phyloP scores from a whole-genome alignment of 257 asterid species.

The Solanum clarkiae region DNA sequence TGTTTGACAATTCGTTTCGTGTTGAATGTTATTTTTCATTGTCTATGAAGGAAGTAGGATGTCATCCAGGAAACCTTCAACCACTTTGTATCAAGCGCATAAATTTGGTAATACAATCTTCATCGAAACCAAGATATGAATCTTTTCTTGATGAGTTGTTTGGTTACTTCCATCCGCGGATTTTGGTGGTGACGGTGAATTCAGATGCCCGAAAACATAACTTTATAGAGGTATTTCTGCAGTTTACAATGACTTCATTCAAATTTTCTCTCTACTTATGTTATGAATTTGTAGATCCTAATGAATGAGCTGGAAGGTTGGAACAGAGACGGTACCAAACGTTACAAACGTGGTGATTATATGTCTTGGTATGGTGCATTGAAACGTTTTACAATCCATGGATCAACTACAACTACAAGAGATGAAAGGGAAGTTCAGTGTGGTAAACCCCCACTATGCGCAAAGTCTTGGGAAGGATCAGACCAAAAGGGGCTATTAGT shows the following conservation, averaged over 20 bases:
- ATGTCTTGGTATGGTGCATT: neutral
- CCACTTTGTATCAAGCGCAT: neutral
- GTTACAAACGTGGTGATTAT: neutral
- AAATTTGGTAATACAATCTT: neutral
- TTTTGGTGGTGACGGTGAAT: neutral
- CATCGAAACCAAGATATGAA: neutral
- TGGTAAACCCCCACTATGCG: neutral
- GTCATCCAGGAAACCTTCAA: neutral
- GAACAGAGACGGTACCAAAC: neutral
- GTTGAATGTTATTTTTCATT: neutral
- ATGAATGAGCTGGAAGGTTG: neutral
- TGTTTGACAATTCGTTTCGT: neutral
- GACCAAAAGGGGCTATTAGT: neutral
- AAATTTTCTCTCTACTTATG: neutral
- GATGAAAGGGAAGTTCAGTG: neutral
- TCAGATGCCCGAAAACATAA: neutral
- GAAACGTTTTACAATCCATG: neutral
- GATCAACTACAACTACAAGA: neutral
- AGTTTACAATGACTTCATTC: neutral
- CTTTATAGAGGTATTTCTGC: neutral
- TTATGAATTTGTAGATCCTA: neutral
- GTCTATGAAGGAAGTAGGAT: neutral
- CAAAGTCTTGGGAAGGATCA: neutral
- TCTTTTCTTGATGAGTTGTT: neutral
- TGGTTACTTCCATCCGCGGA: neutral